Percentiles rank a stretch among this genome's conserved stretches.
These are phyloP conservation scores for Spergularia azorica DNA, from an alignment of 179 eudicot species.

Conservation along the genomic window DNA sequence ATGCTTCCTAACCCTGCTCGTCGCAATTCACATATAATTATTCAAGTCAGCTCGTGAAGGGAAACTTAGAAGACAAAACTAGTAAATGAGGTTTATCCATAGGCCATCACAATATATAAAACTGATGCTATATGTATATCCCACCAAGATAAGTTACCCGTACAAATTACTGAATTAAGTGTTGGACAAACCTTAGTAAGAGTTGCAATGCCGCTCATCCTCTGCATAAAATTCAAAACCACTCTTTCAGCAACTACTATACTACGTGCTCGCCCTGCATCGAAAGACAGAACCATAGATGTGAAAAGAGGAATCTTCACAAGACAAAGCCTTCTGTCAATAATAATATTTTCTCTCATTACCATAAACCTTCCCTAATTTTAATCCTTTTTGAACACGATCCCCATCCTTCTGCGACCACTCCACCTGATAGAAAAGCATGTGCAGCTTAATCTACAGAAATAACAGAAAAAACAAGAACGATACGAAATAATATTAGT, in stretches of 20 bases:
- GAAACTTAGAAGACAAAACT: neutral
- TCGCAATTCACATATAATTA: neutral
- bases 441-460: conserved; percentile 14
- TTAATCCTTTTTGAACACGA: conserved; percentile 71
- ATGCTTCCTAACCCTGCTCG: too few species aligned
- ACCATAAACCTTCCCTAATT: conserved; percentile 92
- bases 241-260: conserved; percentile 93
- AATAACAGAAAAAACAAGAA: conserved; percentile 15
- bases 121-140: neutral
- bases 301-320: neutral
- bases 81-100: neutral
- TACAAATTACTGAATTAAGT: neutral
- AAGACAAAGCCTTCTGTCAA: neutral
- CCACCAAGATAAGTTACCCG: conserved; percentile 2
- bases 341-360: conserved; percentile 22
- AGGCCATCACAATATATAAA: too few species aligned
- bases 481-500: neutral
- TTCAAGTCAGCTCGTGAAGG: neutral
- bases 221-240: conserved; percentile 94
- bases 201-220: conserved; percentile 99
- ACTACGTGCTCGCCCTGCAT: conserved; percentile 82
- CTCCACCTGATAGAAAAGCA: conserved; percentile 60
- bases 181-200: conserved; percentile 67
- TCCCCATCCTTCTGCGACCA: conserved; percentile 92
- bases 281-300: conserved; percentile 9